These are phyloP conservation scores for Dacryopinax spathularia DNA, from an alignment of 768 basidiomycete genomes.

Conservation along the genomic window DNA sequence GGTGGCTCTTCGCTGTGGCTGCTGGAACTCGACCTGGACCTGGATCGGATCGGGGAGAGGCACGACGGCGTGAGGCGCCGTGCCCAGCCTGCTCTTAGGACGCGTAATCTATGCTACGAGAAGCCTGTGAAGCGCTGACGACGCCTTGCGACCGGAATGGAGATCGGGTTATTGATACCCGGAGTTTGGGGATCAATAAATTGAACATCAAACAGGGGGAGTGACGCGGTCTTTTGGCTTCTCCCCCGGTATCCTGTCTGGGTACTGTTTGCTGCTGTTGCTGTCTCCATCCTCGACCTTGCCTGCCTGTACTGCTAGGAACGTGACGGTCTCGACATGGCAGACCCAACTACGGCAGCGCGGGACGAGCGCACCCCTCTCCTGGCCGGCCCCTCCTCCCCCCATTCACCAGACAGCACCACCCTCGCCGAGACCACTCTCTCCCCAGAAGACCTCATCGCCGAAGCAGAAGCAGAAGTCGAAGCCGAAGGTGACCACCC, in stretches of 20 bases:
- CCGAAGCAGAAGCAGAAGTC: not conserved
- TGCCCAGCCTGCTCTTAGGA: too few relatives aligned
- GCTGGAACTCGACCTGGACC: too few relatives aligned
- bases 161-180: too few relatives aligned
- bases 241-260: not conserved
- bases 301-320: too few relatives aligned
- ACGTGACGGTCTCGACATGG: too few relatives aligned
- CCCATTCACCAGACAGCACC: not conserved
- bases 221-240: not conserved
- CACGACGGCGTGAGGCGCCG: too few relatives aligned
- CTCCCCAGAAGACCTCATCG: not conserved
- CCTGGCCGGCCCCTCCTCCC: not conserved
- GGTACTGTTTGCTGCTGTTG: not conserved
- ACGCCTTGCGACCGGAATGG: too few relatives aligned
- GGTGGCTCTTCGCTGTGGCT: too few relatives aligned
- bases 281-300: too few relatives aligned
- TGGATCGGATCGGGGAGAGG: too few relatives aligned
- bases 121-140: too few relatives aligned
- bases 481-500: constrained; percentile 6
- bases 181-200: not conserved
- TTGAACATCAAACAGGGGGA: not conserved
- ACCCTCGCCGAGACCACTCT: not conserved
- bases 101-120: too few relatives aligned
- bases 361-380: not conserved
- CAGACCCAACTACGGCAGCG: not conserved